Conservation (phyloP, 257 asterid species). For the Oldenlandia corymbosa region DNA sequence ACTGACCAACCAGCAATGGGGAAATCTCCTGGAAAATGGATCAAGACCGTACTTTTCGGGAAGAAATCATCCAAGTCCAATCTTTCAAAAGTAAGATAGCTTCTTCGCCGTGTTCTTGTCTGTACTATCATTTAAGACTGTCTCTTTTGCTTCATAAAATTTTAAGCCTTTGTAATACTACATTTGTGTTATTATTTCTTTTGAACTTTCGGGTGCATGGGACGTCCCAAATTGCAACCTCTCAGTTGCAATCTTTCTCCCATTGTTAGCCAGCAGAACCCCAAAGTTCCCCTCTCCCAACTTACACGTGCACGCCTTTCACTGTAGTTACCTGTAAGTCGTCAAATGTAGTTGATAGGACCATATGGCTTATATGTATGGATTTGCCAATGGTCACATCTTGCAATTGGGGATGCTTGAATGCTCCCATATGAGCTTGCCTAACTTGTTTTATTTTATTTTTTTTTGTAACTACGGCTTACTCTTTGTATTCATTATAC, state of each 20-base stretch:
- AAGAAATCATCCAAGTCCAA: slow-evolving; percentile 71
- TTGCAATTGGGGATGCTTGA: not conserved
- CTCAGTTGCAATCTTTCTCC: too few species aligned
- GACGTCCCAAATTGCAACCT: too few species aligned
- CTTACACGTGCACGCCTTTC: too few species aligned
- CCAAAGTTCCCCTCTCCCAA: too few species aligned
- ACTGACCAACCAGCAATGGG: slow-evolving; percentile 51
- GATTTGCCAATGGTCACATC: not conserved
- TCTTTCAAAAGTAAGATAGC: slow-evolving; percentile 60
- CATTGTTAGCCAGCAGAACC: too few species aligned
- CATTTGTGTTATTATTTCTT: too few species aligned
- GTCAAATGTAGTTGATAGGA: too few species aligned
- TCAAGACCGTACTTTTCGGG: slow-evolving; percentile 89
- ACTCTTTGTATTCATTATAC: not conserved
- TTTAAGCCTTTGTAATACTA: not conserved
- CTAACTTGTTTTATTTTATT: not conserved
- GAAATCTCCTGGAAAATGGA: slow-evolving; percentile 96
- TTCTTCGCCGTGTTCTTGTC: not conserved
- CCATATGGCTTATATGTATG: not conserved
- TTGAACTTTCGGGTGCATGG: too few species aligned
- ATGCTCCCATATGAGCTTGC: not conserved
- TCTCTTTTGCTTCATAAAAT: not conserved
- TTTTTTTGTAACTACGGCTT: not conserved
- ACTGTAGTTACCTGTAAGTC: too few species aligned
- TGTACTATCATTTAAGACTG: not conserved